These are phyloP conservation scores for Sicyos baderoa DNA, from an alignment of 306 rosid genomes.

Conservation along the genomic window DNA sequence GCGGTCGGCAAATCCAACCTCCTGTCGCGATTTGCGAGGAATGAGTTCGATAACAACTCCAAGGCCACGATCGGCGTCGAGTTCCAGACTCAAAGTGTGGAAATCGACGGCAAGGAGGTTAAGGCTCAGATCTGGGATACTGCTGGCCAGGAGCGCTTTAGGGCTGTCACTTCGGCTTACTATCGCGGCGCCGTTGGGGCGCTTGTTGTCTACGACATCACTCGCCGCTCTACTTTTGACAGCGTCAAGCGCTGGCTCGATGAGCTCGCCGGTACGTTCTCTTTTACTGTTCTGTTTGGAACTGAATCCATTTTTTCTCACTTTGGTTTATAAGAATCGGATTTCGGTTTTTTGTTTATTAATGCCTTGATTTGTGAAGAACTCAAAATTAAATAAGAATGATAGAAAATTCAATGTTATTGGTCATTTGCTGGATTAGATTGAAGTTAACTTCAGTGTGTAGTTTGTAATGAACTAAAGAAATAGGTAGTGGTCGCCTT, in stretches of 20 bases:
- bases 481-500: background rate
- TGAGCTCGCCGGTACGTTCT: slow-evolving; percentile 54
- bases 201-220: slow-evolving; percentile 71
- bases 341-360: background rate
- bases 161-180: slow-evolving; percentile 92
- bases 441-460: background rate
- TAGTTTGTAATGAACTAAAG: background rate
- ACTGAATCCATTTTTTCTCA: background rate
- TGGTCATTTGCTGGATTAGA: background rate
- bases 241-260: slow-evolving; percentile 79
- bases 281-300: slow-evolving; percentile 13
- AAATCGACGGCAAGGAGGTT: slow-evolving; percentile 69
- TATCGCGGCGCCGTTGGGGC: slow-evolving; percentile 86
- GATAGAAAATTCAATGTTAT: background rate
- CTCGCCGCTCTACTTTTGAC: slow-evolving; percentile 47
- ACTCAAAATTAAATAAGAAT: background rate
- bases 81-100: slow-evolving; percentile 71
- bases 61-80: slow-evolving; percentile 91
- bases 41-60: slow-evolving; percentile 69
- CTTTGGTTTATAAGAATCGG: background rate
- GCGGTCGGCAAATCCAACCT: slow-evolving; percentile 91
- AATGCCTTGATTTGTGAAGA: background rate
- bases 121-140: slow-evolving; percentile 99
- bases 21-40: slow-evolving; percentile 64
- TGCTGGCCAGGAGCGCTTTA: slow-evolving; percentile 73